A percentile compares a stretch with the other conserved stretches of the same genome.
These are phyloP conservation scores for Letharia lupina DNA, from an alignment of 495 filamentous ascomycete genomes.

Conservation along the genomic window DNA sequence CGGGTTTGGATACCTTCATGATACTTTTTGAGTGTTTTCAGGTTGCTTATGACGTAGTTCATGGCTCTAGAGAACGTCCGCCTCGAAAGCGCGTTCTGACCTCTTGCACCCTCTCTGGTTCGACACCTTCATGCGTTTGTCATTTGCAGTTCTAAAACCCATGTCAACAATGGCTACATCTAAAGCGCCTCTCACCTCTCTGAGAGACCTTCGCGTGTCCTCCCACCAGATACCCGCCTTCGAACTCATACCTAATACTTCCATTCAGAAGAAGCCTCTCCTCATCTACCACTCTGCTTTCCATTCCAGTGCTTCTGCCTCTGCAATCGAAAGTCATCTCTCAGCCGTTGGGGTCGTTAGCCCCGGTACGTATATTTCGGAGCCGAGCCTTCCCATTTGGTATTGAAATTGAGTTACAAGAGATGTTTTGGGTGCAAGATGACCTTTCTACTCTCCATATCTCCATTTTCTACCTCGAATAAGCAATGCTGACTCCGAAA, in stretches of 20 bases:
- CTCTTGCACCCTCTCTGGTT: not conserved
- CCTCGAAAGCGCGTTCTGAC: not conserved
- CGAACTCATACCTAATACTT: slow-evolving; percentile 54
- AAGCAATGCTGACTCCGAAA: no score
- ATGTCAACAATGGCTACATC: slow-evolving; percentile 11
- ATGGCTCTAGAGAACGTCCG: not conserved
- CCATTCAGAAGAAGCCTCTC: slow-evolving; percentile 53
- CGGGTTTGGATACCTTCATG: not conserved
- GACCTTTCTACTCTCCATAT: no score
- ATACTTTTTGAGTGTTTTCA: not conserved
- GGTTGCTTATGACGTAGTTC: slow-evolving; percentile 9
- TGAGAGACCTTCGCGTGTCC: slow-evolving; percentile 44
- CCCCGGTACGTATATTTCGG: slow-evolving; percentile 29
- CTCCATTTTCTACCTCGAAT: no score
- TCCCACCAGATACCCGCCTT: slow-evolving; percentile 52
- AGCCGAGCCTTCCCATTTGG: no score
- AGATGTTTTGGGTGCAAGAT: no score
- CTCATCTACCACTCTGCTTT: slow-evolving; percentile 54
- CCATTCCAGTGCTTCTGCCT: slow-evolving; percentile 33
- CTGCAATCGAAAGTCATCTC: slow-evolving; percentile 47
- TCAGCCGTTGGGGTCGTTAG: slow-evolving; percentile 42
- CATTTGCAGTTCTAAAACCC: not conserved
- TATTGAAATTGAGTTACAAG: no score
- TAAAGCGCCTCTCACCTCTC: slow-evolving; percentile 32
- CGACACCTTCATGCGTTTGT: not conserved